These are phyloP conservation scores for Podila minutissima DNA, from an alignment of 192 early-diverging fungal genomes.

Conservation along the genomic window DNA sequence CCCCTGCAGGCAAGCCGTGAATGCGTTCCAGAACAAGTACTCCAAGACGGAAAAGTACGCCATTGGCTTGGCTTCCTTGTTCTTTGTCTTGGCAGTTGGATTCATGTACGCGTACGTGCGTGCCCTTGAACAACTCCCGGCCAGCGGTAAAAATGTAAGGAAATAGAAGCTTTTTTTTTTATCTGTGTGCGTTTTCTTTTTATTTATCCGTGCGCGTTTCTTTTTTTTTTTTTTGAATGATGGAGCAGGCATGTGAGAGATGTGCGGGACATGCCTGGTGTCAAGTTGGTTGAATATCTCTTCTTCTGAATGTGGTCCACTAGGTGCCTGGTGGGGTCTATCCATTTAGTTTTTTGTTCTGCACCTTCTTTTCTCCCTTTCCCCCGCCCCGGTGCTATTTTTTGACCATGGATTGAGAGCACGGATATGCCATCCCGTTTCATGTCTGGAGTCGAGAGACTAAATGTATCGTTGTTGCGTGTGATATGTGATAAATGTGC, in stretches of 20 bases:
- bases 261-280: background rate
- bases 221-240: background rate
- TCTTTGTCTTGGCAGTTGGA: slow-evolving; percentile 21
- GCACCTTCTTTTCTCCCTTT: background rate
- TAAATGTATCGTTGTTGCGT: too few species aligned
- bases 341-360: background rate
- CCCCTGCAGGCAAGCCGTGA: slow-evolving; percentile 12
- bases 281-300: background rate
- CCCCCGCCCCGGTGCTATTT: too few species aligned
- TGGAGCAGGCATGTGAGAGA: background rate
- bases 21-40: slow-evolving; percentile 18
- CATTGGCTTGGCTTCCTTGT: slow-evolving; percentile 13
- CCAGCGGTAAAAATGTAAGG: slow-evolving; percentile 36
- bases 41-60: slow-evolving; percentile 25
- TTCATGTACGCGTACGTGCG: slow-evolving; percentile 38
- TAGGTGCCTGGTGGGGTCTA: background rate
- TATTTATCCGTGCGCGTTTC: background rate
- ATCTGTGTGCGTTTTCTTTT: background rate
- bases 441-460: too few species aligned
- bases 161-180: background rate
- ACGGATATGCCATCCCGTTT: too few species aligned
- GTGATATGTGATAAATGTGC: too few species aligned
- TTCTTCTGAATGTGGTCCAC: background rate
- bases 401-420: too few species aligned
- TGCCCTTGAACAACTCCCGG: slow-evolving; percentile 31